Base-by-base conservation (phyloP, 768 basidiomycete species). In the Rhodocollybia butyracea region DNA sequence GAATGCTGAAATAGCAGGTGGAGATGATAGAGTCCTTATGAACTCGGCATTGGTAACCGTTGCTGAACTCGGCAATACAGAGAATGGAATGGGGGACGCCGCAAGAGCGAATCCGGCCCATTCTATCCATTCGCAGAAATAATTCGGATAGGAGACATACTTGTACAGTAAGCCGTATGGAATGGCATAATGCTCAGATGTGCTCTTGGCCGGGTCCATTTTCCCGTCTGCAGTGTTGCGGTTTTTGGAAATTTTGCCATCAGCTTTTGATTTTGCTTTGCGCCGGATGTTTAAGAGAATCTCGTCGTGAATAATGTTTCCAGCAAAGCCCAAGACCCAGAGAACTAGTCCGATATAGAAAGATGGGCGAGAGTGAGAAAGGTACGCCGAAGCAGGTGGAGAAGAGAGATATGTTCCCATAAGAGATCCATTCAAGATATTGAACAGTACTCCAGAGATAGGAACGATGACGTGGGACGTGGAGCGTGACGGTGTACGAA, bases 91-190 rank as follows among this genome's bases (percentile, higher is more conserved):
- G 0, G 86, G 83, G 3, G 82, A 72, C 3, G 89, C 81, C 6
- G 91, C 89, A 34, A 97, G 66, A 0, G 91, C 88, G 67, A 87
- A 98, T 8, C 90, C 93, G 12, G 84, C 61, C 94, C 94, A 98
- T 71, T 98, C 96, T 54, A 89, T 57, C 96, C 96, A 98, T 66
- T 98, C 96, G 71, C 87, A 93, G 21, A 93, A 73, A 73, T 98
- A 98, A 68, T 97, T 94, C 8, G 96, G 96, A 72, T 86, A 96
- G 5, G 93, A 91, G 62, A 98, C 75, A 64, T 81, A 86, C 39
- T 67, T 62, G 75, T 89, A 97, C 19, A 96, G 72, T n/a, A 82
- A 79, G 0, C 89, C 91, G 47, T 86, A 79, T 0, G 96, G 94
- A 57, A 94, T 85, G 5, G 84, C 85, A 65, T 92, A 92, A 36